These are phyloP conservation scores for Fusarium sp. DNA, from an alignment of 2,329 filamentous ascomycete species.

Conservation along the genomic window DNA sequence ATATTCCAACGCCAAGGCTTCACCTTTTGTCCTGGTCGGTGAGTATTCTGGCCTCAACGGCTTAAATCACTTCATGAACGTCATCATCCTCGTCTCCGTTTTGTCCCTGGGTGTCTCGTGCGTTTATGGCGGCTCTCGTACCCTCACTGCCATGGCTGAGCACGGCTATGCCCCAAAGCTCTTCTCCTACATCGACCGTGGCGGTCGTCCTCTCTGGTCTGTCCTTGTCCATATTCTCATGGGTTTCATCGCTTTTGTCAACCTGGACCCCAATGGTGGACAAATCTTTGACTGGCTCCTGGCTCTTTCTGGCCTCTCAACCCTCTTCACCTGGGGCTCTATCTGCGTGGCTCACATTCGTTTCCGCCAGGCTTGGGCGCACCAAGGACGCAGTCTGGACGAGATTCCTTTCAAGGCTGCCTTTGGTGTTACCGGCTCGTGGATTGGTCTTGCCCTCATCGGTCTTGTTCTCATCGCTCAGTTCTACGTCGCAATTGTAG, in stretches of 20 bases:
- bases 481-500: conserved; percentile 61
- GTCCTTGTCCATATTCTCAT: conserved; percentile 57
- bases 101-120: conserved; percentile 64
- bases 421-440: conserved; percentile 70
- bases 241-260: conserved; percentile 60
- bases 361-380: conserved; percentile 68
- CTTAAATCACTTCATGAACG: conserved; percentile 63
- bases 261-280: conserved; percentile 55
- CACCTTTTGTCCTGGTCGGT: conserved; percentile 62
- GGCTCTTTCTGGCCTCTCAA: conserved; percentile 68
- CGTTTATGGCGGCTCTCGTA: conserved; percentile 65
- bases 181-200: conserved; percentile 62
- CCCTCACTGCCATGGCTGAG: conserved; percentile 63
- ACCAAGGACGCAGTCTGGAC: conserved; percentile 67
- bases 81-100: conserved; percentile 63
- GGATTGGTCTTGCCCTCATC: conserved; percentile 67
- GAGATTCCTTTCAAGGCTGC: conserved; percentile 72
- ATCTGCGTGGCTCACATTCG: conserved; percentile 71
- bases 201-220: conserved; percentile 59
- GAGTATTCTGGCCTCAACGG: conserved; percentile 59
- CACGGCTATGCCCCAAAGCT: conserved; percentile 63
- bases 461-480: conserved; percentile 64
- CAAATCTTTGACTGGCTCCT: conserved; percentile 71
- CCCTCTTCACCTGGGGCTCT: conserved; percentile 72
- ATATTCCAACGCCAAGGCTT: conserved; percentile 48